Evolutionary conservation across 2,329 filamentous ascomycete species (phyloP).

Genomic region (Fulvia fulva): DNA sequence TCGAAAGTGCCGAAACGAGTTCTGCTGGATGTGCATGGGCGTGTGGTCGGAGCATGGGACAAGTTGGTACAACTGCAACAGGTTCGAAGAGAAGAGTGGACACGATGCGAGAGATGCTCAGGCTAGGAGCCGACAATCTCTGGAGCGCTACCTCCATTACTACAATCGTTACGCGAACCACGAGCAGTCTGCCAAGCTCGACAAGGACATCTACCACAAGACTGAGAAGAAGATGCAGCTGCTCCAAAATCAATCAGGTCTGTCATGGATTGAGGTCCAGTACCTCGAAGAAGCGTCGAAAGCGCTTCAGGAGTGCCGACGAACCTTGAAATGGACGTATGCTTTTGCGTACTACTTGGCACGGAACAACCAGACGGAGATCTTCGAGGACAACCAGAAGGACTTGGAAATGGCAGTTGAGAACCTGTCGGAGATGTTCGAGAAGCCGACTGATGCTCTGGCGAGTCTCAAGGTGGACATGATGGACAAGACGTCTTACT

Average conservation of each 20-base stretch:
- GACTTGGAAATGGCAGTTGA: constrained; percentile 97
- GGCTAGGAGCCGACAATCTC: constrained; percentile 79
- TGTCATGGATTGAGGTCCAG: constrained; percentile 99
- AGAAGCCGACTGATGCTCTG: constrained; percentile 87
- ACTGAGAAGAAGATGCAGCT: constrained; percentile 99
- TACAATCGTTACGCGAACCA: constrained; percentile 99
- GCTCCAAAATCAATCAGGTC: constrained; percentile 84
- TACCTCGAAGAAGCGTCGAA: constrained; percentile 92
- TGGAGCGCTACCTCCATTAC: constrained; percentile 97
- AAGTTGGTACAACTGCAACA: constrained; percentile 99
- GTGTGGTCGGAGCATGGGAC: constrained; percentile 98
- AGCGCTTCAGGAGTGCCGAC: constrained; percentile 91
- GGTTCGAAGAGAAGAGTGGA: constrained; percentile 94
- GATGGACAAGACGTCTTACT: constrained; percentile 97
- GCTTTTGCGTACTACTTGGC: constrained; percentile 98
- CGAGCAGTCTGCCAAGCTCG: constrained; percentile 92
- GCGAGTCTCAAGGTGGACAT: constrained; percentile 90
- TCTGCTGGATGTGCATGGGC: constrained; percentile 99
- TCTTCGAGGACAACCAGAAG: constrained; percentile 98
- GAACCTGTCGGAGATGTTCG: constrained; percentile 97
- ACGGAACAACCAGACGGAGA: constrained; percentile 90
- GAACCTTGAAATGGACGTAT: constrained; percentile 98
- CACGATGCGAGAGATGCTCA: constrained; percentile 86
- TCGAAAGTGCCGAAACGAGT: constrained; percentile 90
- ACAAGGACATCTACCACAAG: constrained; percentile 93